Base-by-base conservation (phyloP, 1,284 basidiomycete genomes). In the Ustilago vetiveriae region DNA sequence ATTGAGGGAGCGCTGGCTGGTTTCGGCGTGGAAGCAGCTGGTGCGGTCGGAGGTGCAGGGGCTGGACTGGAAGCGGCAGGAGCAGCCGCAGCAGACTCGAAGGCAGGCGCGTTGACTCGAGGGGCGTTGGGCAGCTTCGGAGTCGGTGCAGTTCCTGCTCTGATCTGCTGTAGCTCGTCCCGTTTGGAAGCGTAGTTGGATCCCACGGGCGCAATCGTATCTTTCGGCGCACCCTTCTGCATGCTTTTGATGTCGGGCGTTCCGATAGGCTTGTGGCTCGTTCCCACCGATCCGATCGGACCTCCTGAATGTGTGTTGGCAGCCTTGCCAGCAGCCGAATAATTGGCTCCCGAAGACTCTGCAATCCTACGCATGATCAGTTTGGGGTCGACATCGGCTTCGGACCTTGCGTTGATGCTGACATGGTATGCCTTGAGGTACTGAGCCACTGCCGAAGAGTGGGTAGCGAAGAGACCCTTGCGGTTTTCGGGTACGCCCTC, bases 401-500 rank as follows among this genome's bases (percentile, higher is more conserved):
- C 94, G 69, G 91, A 91, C 49, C 95, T 88, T 8, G 95, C 95
- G 77, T 88, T 92, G 83, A 98, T 88, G 45, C 92, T 91, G 59
- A 98, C 89, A 82, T 98, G 95, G 52, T 72, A 83, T 52, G 90
- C 91, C 35, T 89, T 89, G 37, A 98, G 85, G 82, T 91, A 94
- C 69, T 86, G 88, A 45, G 90, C 88, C 4, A 98, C 92, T 2
- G 91, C 87, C 46, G 87, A 87, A 16, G 92, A 88, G 82, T 97
- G 94, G 7, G 89, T 90, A 78, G 86, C 89, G 84, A 97, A 98
- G 24, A 97, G 86, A 14, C 94, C 95, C 83, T 98, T 98, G 82
- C 90, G 90, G 29, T 86, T 87, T 82, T 90, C 93, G 16, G 94
- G 94, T 0, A 98, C 95, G 73, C 95, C 94, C 77, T 96, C 94